These are phyloP conservation scores for Raphanus raphanistrum DNA, from an alignment of 345 rosid genomes.

Conservation along the genomic window DNA sequence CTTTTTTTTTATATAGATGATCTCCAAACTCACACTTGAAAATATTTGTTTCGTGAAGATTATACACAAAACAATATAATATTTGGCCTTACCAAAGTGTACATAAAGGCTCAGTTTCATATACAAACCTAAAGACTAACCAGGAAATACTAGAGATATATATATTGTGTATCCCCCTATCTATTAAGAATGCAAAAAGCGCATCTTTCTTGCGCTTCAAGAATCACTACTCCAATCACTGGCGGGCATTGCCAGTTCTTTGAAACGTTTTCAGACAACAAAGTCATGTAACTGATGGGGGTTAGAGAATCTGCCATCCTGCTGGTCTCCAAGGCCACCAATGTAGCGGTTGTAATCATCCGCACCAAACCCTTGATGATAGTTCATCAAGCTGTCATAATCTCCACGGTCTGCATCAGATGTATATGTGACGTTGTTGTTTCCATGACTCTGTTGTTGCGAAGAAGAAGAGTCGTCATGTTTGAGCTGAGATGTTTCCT, in stretches of 20 bases:
- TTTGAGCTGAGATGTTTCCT: conserved; percentile 63
- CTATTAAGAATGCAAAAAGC: conserved; percentile 33
- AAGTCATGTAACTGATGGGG: conserved; percentile 84
- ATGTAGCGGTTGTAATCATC: conserved; percentile 68
- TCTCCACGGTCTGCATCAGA: conserved; percentile 43
- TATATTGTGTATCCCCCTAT: conserved; percentile 19
- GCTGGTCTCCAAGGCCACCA: conserved; percentile 60
- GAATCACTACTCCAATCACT: conserved; percentile 23
- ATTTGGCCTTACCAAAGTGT: conserved; percentile 33
- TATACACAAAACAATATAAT: conserved; percentile 38
- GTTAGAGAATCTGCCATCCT: conserved; percentile 57
- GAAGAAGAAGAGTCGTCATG: conserved; percentile 36
- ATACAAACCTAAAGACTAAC: conserved; percentile 35
- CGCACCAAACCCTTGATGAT: conserved; percentile 65
- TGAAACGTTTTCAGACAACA: conserved; percentile 58
- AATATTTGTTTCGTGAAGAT: neutral
- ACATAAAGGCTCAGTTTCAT: conserved; percentile 22
- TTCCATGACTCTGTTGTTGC: conserved; percentile 30
- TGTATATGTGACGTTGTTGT: conserved; percentile 15
- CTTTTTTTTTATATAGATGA: too few species aligned
- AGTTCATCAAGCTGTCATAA: conserved; percentile 52
- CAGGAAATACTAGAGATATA: conserved; percentile 21
- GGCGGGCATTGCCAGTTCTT: conserved; percentile 23
- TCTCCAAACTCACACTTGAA: too few species aligned
- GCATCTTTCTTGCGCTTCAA: conserved; percentile 38